Percentiles rank a stretch among this genome's conserved stretches.
Evolutionary conservation across 371 early-diverging fungal genomes (phyloP).

Genomic region (Mucor sp.): DNA sequence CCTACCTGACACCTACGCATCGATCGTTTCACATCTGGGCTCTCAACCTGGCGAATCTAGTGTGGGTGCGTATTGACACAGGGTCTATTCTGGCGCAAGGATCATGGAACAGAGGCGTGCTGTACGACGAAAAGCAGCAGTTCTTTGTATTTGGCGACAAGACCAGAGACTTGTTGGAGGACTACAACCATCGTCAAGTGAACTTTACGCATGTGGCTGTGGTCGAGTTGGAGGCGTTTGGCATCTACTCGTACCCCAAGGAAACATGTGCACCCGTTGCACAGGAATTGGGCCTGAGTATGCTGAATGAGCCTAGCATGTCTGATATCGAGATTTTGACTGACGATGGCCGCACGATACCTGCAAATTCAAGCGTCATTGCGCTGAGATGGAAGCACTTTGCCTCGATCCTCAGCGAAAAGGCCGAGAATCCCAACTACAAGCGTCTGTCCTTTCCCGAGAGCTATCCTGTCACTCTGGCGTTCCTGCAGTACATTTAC

Average conservation of each 20-base stretch:
- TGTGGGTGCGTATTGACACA: constrained; percentile 73
- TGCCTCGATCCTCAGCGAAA: constrained; percentile 42
- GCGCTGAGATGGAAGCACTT: constrained; percentile 71
- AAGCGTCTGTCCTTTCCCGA: constrained; percentile 60
- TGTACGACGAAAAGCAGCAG: constrained; percentile 62
- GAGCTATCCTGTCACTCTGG: constrained; percentile 62
- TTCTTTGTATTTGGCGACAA: constrained; percentile 75
- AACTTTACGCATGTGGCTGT: constrained; percentile 77
- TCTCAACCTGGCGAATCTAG: constrained; percentile 62
- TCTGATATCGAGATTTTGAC: constrained; percentile 71
- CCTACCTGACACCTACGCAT: constrained; percentile 66
- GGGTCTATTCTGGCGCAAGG: constrained; percentile 67
- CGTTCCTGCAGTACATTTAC: constrained; percentile 74
- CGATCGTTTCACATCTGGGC: constrained; percentile 79
- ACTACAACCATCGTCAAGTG: constrained; percentile 77
- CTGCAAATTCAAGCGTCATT: constrained; percentile 71
- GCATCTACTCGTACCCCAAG: constrained; percentile 62
- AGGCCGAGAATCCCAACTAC: constrained; percentile 8
- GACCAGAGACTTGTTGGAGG: constrained; percentile 67
- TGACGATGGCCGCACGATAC: constrained; percentile 57
- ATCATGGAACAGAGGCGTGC: constrained; percentile 79
- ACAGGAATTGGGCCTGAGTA: constrained; percentile 57
- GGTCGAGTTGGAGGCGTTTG: constrained; percentile 76
- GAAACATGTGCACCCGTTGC: constrained; percentile 57
- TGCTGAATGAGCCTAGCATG: constrained; percentile 68